A percentile compares a stretch with the other conserved stretches of the same genome.
These are phyloP conservation scores for Taphrina wiesneri DNA, from an alignment of 1,139 yeast species.

Conservation along the genomic window DNA sequence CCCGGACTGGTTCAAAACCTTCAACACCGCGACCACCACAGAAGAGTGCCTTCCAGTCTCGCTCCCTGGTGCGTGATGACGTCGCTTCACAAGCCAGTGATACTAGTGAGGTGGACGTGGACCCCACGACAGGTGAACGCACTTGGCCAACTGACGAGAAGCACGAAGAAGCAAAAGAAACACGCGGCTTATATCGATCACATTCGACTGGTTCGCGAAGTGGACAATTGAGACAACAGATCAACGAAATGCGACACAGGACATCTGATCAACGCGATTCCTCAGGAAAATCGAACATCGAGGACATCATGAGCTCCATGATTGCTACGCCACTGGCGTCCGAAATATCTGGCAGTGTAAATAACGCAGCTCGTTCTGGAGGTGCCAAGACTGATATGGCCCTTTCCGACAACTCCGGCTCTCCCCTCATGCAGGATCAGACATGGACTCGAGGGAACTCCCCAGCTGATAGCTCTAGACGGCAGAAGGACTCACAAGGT, in stretches of 20 bases:
- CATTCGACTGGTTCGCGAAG: neutral
- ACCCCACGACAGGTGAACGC: neutral
- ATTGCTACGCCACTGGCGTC: neutral
- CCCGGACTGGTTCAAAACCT: neutral
- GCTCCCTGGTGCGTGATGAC: neutral
- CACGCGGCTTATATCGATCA: neutral
- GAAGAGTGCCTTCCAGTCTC: neutral
- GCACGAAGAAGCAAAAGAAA: conserved; percentile 4
- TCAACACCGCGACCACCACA: neutral
- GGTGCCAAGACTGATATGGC: neutral
- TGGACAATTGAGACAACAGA: neutral
- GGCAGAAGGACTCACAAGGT: neutral
- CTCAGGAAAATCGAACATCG: conserved; percentile 12
- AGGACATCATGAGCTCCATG: conserved; percentile 26
- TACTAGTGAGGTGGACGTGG: conserved; percentile 16
- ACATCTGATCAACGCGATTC: neutral
- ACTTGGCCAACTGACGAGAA: conserved; percentile 23
- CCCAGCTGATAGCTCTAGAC: neutral
- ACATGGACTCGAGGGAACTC: neutral
- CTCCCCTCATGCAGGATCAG: neutral
- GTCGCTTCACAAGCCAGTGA: neutral
- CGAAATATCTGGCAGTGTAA: conserved; percentile 4
- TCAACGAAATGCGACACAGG: neutral
- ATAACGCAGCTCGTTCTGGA: neutral
- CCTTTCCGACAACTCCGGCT: neutral